Base-by-base conservation (phyloP, 1,284 basidiomycete species). In the Cryptococcus sp. region DNA sequence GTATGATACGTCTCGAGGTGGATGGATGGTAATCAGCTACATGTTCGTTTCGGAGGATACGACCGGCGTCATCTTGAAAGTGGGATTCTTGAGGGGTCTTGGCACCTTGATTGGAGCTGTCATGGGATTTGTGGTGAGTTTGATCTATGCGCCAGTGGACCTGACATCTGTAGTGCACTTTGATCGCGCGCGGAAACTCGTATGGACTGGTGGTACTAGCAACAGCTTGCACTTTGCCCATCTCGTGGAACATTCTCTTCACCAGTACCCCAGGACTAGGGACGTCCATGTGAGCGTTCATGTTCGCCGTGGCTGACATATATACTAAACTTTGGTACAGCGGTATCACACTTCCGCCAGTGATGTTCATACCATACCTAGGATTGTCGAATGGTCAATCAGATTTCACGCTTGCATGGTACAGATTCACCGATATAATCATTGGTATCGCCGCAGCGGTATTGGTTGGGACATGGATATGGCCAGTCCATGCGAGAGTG, bases 31-130 rank as follows among this genome's bases (percentile, higher is more conserved):
- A 17, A 63, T 75, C 51, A 74, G 73, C 59, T 78, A 74, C 66
- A 74, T 81, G 59, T 82, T 79, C 59, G 80, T 80, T 11, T 62
- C 82, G 34, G 81, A 82, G 50, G 74, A 78, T 13, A 78, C 77
- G 7, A 81, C 80, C 0, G 81, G 81, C 1, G 80, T 80, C 4
- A 81, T 79, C 3, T 59, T 81, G 34, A 71, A 76, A 11, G 67
- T 81, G 3, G 80, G 79, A 0, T 60, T 79, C 17, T 79, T 74
- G 50, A 74, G 81, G 15, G 67, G 78, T 22, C 54, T 78, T 3
- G 81, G 81, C 15, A 82, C 81, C 3, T 69, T 81, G 40, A 61
- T 74, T 2, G 81, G 81, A 16, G 77, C 77, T 0, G 45, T 81
- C 3, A 58, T 71, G 5, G 81, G 75, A 5, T 76, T 74, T 41